Percentiles rank a stretch among this genome's conserved stretches.
phyloP scores from a whole-genome alignment of 306 rosid species.

The Cucumis hystrix region DNA sequence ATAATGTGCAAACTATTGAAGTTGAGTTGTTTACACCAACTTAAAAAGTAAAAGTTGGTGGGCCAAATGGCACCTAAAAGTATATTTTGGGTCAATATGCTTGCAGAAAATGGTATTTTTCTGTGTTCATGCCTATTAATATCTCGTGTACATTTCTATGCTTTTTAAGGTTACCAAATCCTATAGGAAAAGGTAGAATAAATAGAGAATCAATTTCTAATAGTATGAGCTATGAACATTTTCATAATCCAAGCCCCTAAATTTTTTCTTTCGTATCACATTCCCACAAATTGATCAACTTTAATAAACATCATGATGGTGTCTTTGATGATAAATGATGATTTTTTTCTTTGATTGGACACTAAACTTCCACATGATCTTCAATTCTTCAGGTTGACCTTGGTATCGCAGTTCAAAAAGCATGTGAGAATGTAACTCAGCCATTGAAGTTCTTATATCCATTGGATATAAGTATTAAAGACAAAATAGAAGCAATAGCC shows the following conservation, averaged over 20 bases:
- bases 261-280: not conserved
- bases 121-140: not conserved
- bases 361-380: slow-evolving; percentile 9
- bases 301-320: not conserved
- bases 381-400: slow-evolving; percentile 62
- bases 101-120: not conserved
- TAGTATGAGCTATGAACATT: not conserved
- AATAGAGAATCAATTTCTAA: not conserved
- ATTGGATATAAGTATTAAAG: slow-evolving; percentile 60
- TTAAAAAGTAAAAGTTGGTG: too few relatives aligned
- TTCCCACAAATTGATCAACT: not conserved
- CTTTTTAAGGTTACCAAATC: not conserved
- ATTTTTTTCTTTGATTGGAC: not conserved
- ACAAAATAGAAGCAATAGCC: slow-evolving; percentile 89
- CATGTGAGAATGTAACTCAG: slow-evolving; percentile 67
- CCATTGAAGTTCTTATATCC: slow-evolving; percentile 78
- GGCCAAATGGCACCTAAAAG: too few relatives aligned
- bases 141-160: not conserved
- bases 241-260: not conserved
- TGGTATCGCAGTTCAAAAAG: slow-evolving; percentile 75
- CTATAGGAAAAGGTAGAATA: not conserved
- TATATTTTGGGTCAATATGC: not conserved
- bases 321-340: not conserved
- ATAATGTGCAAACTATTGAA: too few relatives aligned
- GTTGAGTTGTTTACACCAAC: too few relatives aligned